Evolutionary conservation across 1,139 yeast genomes (phyloP).

Genomic region (Candida sp.): DNA sequence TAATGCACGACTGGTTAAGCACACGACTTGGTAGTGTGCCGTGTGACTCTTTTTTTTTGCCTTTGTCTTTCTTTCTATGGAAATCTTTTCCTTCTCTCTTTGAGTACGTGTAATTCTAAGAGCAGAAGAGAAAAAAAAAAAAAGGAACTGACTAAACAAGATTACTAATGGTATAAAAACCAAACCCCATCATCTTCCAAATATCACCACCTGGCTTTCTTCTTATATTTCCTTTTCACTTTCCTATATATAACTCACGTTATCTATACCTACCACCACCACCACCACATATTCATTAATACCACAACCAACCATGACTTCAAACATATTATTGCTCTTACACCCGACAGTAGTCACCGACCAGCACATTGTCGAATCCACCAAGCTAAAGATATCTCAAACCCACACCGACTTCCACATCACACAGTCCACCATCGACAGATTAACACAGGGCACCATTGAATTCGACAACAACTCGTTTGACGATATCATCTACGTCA

Average conservation of each 20-base stretch:
- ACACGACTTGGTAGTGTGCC: background rate
- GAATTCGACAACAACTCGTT: slow-evolving; percentile 46
- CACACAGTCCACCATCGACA: slow-evolving; percentile 68
- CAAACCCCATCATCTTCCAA: background rate
- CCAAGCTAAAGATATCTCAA: slow-evolving; percentile 28
- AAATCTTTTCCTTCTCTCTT: too few species aligned
- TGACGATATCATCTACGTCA: slow-evolving; percentile 56
- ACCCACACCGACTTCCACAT: slow-evolving; percentile 21
- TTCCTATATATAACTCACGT: background rate
- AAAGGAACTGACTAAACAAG: background rate
- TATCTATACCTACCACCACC: background rate
- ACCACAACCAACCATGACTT: slow-evolving; percentile 3
- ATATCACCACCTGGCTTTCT: background rate
- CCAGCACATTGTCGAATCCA: slow-evolving; percentile 47
- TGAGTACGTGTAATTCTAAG: background rate
- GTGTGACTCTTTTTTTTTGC: background rate
- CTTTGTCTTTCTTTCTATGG: too few species aligned
- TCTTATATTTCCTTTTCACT: background rate
- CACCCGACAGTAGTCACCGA: slow-evolving; percentile 78
- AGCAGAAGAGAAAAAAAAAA: background rate
- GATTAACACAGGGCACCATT: slow-evolving; percentile 65
- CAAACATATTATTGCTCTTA: slow-evolving; percentile 44
- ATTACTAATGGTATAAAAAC: background rate
- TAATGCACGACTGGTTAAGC: background rate
- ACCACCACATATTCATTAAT: background rate